Base-by-base conservation (phyloP, 306 rosid species). In the Prinsepia uniflora region DNA sequence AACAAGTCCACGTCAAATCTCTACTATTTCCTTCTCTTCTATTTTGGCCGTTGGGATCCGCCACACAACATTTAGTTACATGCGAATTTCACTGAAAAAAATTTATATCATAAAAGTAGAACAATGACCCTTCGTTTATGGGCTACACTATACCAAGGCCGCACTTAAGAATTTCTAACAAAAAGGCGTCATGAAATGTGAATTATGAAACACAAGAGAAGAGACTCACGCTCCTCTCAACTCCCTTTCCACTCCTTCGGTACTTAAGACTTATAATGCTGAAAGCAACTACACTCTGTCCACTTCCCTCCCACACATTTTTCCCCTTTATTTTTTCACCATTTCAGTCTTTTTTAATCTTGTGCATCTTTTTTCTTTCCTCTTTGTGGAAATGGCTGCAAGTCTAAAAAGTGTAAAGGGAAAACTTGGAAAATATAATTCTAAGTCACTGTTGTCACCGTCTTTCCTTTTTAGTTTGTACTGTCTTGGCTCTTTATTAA, bases 231-330 rank as follows among this genome's bases (percentile, higher is more conserved):
- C 30, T 54, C n/a, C 81, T 52, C 19, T 14, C 55, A 11, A 54
- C 72, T 56, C 63, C 18, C 4, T 18, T 69, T 65, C 24, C 18
- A n/a, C 40, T n/a, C 47, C 42, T 34, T 12, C 54, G 24, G 40
- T 58, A n/a, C 52, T 66, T 67, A 24, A 24, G 2, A 3, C 45
- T 53, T 44, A 22, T 36, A 68, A 67, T 42, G 67, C 50, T 46
- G 78, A 76, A 74, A 74, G 70, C 74, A 77, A 77, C 77, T 44
- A 70, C 75, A 71, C 83, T 52, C 79, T 68, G 81, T 75, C 81
- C 68, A 76, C 78, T 78, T 68, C 83, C 66, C 56, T 69, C 64
- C 85, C 85, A 81, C 83, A 63, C 85, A 19, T 68, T 81, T n/a
- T n/a, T n/a, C n/a, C n/a, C 73, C 58, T 63, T 54, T 50, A 14